A percentile compares a stretch with the other conserved stretches of the same genome.
phyloP scores from a whole-genome alignment of 208 protist genomes.

The Herpetomonas tarakana region DNA sequence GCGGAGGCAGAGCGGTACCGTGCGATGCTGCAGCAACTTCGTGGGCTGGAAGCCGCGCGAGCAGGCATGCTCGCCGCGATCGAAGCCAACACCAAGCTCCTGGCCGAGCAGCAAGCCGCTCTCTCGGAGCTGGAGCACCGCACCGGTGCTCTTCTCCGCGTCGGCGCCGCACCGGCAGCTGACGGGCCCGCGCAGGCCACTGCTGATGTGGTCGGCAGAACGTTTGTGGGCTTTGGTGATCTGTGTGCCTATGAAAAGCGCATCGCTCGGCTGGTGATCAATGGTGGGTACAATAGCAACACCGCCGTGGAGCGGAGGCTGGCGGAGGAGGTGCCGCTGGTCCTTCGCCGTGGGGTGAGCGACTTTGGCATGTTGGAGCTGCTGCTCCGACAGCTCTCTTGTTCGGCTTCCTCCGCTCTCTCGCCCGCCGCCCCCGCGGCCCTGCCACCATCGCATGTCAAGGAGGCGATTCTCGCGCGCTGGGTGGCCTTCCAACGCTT shows the following conservation, averaged over 20 bases:
- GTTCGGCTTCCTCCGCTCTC: neutral
- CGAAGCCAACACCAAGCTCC: neutral
- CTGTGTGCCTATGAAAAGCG: constrained; percentile 48
- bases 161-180: neutral
- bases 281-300: constrained; percentile 9
- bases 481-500: constrained; percentile 65
- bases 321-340: constrained; percentile 37
- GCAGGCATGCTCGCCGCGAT: constrained; percentile 1
- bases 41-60: neutral
- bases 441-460: constrained; percentile 6
- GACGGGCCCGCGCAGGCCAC: neutral
- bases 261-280: constrained; percentile 38
- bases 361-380: constrained; percentile 65
- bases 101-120: neutral
- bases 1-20: neutral
- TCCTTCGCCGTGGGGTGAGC: constrained; percentile 56
- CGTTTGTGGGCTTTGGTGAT: constrained; percentile 15
- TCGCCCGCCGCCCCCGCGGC: neutral
- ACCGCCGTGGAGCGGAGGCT: constrained; percentile 9
- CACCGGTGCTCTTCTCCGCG: neutral
- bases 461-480: constrained; percentile 25
- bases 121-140: neutral
- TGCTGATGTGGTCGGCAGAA: neutral
- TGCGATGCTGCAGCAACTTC: neutral
- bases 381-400: constrained; percentile 18